Base-by-base conservation (phyloP, 2,329 filamentous ascomycete species). In the Fusarium sp. region DNA sequence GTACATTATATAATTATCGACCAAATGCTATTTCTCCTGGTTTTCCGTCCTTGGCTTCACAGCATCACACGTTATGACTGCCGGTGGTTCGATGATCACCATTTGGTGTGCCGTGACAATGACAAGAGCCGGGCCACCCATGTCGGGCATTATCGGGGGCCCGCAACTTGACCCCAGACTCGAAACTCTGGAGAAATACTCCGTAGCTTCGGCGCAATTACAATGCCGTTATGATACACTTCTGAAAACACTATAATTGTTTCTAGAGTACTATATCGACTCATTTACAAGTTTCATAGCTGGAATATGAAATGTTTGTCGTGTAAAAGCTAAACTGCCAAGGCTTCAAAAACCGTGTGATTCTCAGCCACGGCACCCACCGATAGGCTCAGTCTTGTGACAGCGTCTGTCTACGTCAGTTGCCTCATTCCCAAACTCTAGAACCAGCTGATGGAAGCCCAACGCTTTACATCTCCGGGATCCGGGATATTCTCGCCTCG, bases 1-100 rank as follows among this genome's bases (percentile, higher is more conserved):
- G 3, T n/a, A 11, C 55, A 30, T 67, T 75, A 75, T 76, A 76
- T 76, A 76, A 30, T 28, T 24, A 24, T 30, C 35, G 26, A 44
- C 12, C 6, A 48, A 56, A 41, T 42, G 5, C 12, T 7, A 50
- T 20, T 33, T 56, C 54, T 54, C 53, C 58, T 70, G 41, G 59
- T 45, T 59, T 65, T 24, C 39, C 41, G 16, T 51, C 26, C 58
- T 35, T 36, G 51, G 45, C 26, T n/a, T 41, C 22, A 11, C 44
- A 28, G 44, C 48, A 64, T 73, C 62, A 65, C 68, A 68, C 63
- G 74, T 76, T 74, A 48, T 72, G 45, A 75, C 51, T 61, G 59
- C 68, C 41, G 41, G 70, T 76, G 74, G 74, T 65, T 68, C 74
- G 74, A 76, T 70, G 45, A 73, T 76, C 55, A 71, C 54, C 69